Evolutionary conservation across 805 yeast genomes (phyloP).

Genomic region (Cyberlindnera petersonii): DNA sequence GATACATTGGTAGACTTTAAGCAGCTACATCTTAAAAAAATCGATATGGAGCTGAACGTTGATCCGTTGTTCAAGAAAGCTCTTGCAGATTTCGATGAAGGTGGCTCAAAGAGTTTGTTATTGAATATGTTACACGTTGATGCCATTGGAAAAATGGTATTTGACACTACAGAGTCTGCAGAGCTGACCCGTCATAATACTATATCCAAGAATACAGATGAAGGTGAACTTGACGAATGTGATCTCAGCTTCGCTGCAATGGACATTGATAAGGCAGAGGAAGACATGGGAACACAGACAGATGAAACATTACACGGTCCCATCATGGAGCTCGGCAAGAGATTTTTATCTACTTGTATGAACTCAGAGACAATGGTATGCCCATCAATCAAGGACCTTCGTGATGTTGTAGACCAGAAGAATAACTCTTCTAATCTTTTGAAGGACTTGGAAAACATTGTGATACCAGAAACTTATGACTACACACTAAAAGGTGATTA

Average conservation of each 20-base stretch:
- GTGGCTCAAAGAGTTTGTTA: constrained; percentile 70
- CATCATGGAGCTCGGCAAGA: constrained; percentile 14
- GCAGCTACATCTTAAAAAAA: constrained; percentile 45
- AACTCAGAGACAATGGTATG: constrained; percentile 13
- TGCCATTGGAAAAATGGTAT: constrained; percentile 49
- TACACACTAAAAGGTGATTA: constrained; percentile 6
- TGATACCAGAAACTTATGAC: constrained; percentile 11
- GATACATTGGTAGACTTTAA: constrained; percentile 53
- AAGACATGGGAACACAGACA: constrained; percentile 1
- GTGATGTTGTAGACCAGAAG: constrained; percentile 21
- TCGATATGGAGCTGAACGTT: constrained; percentile 61
- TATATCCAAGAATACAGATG: no score
- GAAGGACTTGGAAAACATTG: constrained; percentile 18
- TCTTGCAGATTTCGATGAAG: constrained; percentile 75
- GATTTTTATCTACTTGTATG: constrained; percentile 7
- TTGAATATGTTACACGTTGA: constrained; percentile 59
- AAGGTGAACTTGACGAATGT: constrained; percentile 10
- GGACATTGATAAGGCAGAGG: constrained; percentile 23
- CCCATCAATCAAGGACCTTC: constrained; percentile 19
- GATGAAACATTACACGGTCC: constrained; percentile 6
- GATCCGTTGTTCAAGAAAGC: constrained; percentile 77
- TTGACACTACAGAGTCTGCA: constrained; percentile 48
- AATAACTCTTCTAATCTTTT: constrained; percentile 14
- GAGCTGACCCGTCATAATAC: constrained; percentile 12
- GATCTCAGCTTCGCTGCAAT: constrained; percentile 18